Evolutionary conservation across 2,329 filamentous ascomycete genomes (phyloP).

Genomic region (Cercospora berteroae): DNA sequence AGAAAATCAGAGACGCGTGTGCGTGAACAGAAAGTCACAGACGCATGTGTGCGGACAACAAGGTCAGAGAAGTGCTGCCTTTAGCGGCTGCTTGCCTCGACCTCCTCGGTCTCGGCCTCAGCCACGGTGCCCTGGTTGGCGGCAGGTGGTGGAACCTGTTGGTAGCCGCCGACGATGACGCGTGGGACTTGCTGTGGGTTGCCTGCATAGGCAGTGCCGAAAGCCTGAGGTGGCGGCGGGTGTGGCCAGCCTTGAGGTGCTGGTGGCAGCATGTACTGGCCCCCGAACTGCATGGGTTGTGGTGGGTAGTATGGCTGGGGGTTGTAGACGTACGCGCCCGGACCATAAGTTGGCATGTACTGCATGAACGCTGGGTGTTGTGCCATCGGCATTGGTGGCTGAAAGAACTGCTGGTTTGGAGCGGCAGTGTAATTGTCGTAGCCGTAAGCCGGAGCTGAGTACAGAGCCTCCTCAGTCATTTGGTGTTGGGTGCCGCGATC

Average conservation of each 20-base stretch:
- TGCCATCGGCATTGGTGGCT: neutral
- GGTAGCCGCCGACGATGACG: neutral
- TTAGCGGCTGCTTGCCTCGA: neutral
- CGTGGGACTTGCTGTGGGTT: neutral
- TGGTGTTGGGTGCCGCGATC: constrained; percentile 68
- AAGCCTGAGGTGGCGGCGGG: neutral
- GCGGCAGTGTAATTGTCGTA: constrained; percentile 11
- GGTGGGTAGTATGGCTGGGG: neutral
- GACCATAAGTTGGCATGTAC: neutral
- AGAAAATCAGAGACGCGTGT: neutral
- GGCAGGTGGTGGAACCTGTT: neutral
- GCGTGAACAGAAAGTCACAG: neutral
- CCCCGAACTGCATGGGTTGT: neutral
- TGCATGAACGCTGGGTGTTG: neutral
- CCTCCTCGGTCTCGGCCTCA: neutral
- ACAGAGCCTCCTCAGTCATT: constrained; percentile 33
- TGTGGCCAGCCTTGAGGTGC: neutral
- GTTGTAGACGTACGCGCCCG: neutral
- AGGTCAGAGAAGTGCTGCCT: neutral
- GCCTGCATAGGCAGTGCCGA: neutral
- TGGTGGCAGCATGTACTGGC: neutral
- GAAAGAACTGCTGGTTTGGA: neutral
- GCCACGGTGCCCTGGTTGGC: neutral
- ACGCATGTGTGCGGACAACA: neutral
- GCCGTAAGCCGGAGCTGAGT: constrained; percentile 7